Evolutionary conservation across 495 filamentous ascomycete genomes (phyloP).

Genomic region (Penicillium waksmanii): DNA sequence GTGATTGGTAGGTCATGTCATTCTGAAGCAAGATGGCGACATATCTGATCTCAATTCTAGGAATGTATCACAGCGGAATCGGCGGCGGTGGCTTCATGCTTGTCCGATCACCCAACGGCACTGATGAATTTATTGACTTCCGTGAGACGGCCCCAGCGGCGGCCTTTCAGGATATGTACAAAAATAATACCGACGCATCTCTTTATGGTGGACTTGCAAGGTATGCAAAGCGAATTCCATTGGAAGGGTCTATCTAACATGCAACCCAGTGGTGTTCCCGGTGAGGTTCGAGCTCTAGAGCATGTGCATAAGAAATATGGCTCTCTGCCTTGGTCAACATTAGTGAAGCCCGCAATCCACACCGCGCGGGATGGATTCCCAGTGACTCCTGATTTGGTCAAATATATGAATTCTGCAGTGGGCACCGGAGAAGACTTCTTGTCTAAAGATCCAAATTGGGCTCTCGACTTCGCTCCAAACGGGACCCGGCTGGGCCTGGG

Average conservation of each 20-base stretch:
- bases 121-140: slow-evolving; percentile 81
- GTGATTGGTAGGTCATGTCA: slow-evolving; percentile 59
- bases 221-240: slow-evolving; percentile 24
- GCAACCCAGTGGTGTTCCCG: slow-evolving; percentile 68
- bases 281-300: slow-evolving; percentile 79
- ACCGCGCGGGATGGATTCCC: slow-evolving; percentile 76
- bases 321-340: slow-evolving; percentile 65
- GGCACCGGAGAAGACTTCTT: slow-evolving; percentile 61
- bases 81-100: slow-evolving; percentile 91
- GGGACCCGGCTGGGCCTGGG: slow-evolving; percentile 69
- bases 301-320: slow-evolving; percentile 77
- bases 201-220: slow-evolving; percentile 67
- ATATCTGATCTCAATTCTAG: slow-evolving; percentile 31
- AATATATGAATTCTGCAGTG: slow-evolving; percentile 62
- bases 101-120: slow-evolving; percentile 63
- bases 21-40: neutral
- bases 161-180: slow-evolving; percentile 80
- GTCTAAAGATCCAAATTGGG: slow-evolving; percentile 73
- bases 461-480: slow-evolving; percentile 86
- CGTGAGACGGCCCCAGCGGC: slow-evolving; percentile 82
- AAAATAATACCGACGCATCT: slow-evolving; percentile 53
- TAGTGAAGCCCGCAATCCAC: slow-evolving; percentile 73
- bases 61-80: slow-evolving; percentile 86
- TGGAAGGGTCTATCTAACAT: no score
- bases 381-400: slow-evolving; percentile 68